Evolutionary conservation across 2,329 filamentous ascomycete species (phyloP), one percentile per base, ranked within the genome.

Genomic region (Chaetomiaceae sp.): DNA sequence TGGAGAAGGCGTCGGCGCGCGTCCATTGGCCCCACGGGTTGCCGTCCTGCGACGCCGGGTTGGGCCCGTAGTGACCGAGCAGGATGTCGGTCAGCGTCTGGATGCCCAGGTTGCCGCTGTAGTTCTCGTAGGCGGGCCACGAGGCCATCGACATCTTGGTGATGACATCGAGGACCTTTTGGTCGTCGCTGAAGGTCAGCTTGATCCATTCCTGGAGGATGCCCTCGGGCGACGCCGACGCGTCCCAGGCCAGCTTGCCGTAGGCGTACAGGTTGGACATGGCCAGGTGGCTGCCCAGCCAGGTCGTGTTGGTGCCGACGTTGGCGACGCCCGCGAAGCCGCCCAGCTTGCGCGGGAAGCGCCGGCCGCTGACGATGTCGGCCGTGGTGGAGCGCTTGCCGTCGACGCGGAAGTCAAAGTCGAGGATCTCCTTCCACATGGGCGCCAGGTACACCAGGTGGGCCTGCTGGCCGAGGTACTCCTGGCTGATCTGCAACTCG

Each of bases 21-120:
- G 85, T 88, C 84, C 85, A 89, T 64, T 87, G 84, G 9, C 85
- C 85, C 82, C 82, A 88, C 2, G 78, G 77, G 59, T 87, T 88
- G 61, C 75, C 74, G 58, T 89, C 85, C 63, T 85, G 81, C 0
- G 80, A 82, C 8, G 77, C 80, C 1, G 85, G 84, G 53, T 83
- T 86, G 0, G 86, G 84, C 0, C 86, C 85, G 63, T 80, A 86
- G 68, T 88, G 84, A 0, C 78, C 80, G 55, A 82, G 80, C 0
- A 86, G 69, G 50, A 88, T 87, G 61, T 89, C 83, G 0, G 81
- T 83, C 42, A 89, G 66, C 0, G 85, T 88, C 62, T 88, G 85
- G 5, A 86, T 77, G 9, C 85, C 85, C 0, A 89, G 72, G 59
- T 89, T 88, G 4, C 85, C 85, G 0, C 75, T 81, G 69, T 89